Percentiles rank a stretch among this genome's conserved stretches.
Conservation (phyloP, 1,139 yeast species). For the Arxiozyma slooffiae region DNA sequence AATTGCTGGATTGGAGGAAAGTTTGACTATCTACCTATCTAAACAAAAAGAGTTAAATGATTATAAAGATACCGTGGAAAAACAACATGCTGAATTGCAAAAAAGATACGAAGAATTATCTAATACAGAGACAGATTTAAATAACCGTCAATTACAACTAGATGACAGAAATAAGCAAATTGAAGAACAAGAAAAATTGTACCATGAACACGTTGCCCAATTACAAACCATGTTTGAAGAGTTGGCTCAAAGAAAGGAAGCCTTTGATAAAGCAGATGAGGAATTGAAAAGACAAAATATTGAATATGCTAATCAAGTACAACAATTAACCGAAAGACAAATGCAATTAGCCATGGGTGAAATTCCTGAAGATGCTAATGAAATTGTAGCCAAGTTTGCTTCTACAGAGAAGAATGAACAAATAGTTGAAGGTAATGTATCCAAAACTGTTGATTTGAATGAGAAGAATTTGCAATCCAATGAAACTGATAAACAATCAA, state of each 20-base stretch:
- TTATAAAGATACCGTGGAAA: constrained; percentile 29
- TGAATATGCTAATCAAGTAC: constrained; percentile 34
- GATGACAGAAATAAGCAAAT: constrained; percentile 26
- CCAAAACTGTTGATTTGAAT: constrained; percentile 21
- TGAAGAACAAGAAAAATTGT: constrained; percentile 31
- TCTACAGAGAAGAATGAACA: background rate
- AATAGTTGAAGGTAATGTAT: constrained; percentile 18
- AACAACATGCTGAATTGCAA: constrained; percentile 36
- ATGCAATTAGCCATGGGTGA: constrained; percentile 29
- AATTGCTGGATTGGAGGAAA: constrained; percentile 36
- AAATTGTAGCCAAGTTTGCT: constrained; percentile 21
- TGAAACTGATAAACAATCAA: constrained; percentile 6
- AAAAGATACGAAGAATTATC: constrained; percentile 27
- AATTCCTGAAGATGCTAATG: constrained; percentile 30
- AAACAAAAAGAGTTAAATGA: constrained; percentile 34
- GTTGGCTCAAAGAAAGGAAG: constrained; percentile 30
- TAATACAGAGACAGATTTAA: constrained; percentile 19
- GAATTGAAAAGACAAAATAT: constrained; percentile 32
- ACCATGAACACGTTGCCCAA: constrained; percentile 32
- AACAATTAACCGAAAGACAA: constrained; percentile 32
- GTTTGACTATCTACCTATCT: constrained; percentile 19
- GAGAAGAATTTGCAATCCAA: constrained; percentile 17
- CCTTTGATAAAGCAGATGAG: constrained; percentile 32
- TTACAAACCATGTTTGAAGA: constrained; percentile 30
- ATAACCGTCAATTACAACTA: constrained; percentile 30